Evolutionary conservation across 2,329 filamentous ascomycete genomes (phyloP), one percentile per base, ranked within the genome.

Genomic region (Beauveria sp.): DNA sequence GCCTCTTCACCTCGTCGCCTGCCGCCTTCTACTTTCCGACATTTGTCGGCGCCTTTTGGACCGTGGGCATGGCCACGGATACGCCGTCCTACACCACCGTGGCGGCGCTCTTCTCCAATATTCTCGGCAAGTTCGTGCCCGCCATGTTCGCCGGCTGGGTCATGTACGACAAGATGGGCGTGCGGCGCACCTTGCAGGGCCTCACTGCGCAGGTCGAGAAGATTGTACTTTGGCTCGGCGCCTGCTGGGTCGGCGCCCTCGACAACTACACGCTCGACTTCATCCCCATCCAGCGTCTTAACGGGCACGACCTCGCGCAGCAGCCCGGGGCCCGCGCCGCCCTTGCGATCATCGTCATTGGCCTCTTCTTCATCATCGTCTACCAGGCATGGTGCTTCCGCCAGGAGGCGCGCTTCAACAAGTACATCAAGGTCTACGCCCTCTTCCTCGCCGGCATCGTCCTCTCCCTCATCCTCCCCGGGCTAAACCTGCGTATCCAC

Each of bases 181-280:
- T 94, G 10, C 80, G 84, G 5, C 87, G 90, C 51, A 86, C 89
- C 1, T 81, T 96, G 28, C 75, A 73, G 1, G 87, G 86, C 1
- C 80, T 97, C 2, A 88, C 84, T 0, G 91, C 92, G 0, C 93
- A 96, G 70, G 68, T 96, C 48, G 93, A 96, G 70, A 97, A 96
- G 79, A 90, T 91, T 0, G 75, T 97, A 3, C 80, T 97, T 30
- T 97, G 92, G 89, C 79, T 99, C 1, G 92, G 92, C 1, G 88
- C 86, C 8, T 92, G 89, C 70, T 99, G 96, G 89, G 85, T 97
- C 44, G 94, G 92, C 18, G 88, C 91, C 1, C 76, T 99, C 66
- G 93, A 93, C 69, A 97, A 97, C 75, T 96, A 97, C 74, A 97
- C 94, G 0, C 91, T 99, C 69, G 89, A 91, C 68, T 89, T 90